These are phyloP conservation scores for Anisodus acutangulus DNA, from an alignment of 257 asterid species.

Conservation along the genomic window DNA sequence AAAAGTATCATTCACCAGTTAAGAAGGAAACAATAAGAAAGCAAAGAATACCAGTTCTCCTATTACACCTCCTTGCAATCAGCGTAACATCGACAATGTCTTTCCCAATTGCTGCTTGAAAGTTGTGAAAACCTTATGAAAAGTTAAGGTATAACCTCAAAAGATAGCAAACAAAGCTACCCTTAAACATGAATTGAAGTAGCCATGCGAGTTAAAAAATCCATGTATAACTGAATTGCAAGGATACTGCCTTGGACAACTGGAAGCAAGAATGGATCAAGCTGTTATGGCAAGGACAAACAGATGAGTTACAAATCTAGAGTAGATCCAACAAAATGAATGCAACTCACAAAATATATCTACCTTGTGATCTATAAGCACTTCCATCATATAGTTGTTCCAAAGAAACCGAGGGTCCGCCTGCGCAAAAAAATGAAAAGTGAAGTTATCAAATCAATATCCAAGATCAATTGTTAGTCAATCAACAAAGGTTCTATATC, in stretches of 20 bases:
- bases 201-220: background rate
- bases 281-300: slow-evolving; percentile 57
- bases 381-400: slow-evolving; percentile 89
- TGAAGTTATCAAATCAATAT: slow-evolving; percentile 22
- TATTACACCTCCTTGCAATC: slow-evolving; percentile 89
- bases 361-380: slow-evolving; percentile 90
- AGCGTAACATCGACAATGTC: slow-evolving; percentile 69
- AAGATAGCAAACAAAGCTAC: slow-evolving; percentile 7
- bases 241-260: slow-evolving; percentile 99
- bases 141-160: slow-evolving; percentile 66
- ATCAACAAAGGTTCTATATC: slow-evolving; percentile 22
- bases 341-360: slow-evolving; percentile 20
- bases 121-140: slow-evolving; percentile 74
- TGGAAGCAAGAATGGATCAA: slow-evolving; percentile 88
- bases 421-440: slow-evolving; percentile 48
- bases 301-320: slow-evolving; percentile 34
- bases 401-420: slow-evolving; percentile 95
- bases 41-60: slow-evolving; percentile 70
- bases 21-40: background rate
- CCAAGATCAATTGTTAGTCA: background rate
- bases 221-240: slow-evolving; percentile 33
- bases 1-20: background rate
- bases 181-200: slow-evolving; percentile 1
- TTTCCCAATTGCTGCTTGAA: slow-evolving; percentile 70
- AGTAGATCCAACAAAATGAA: slow-evolving; percentile 22